phyloP scores from a whole-genome alignment of 441 rosid species.

The Aleurites moluccanus region DNA sequence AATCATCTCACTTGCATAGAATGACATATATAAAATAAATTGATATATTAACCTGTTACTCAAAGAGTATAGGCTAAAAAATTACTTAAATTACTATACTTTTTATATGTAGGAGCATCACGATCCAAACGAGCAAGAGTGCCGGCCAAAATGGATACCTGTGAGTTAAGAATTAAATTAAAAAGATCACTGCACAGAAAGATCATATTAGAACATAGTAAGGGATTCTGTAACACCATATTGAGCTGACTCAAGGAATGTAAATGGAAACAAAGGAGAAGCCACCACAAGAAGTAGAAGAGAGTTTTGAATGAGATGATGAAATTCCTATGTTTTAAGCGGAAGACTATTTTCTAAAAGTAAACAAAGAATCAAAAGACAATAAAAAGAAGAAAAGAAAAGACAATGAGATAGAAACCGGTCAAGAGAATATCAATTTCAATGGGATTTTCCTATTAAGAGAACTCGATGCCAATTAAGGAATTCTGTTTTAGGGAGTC shows the following conservation, averaged over 20 bases:
- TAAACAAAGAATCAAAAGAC: not conserved
- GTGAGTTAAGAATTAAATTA: conserved; percentile 45
- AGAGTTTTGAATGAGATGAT: not conserved
- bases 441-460: not conserved
- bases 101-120: conserved; percentile 89
- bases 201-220: not conserved
- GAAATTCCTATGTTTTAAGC: not conserved
- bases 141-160: conserved; percentile 98
- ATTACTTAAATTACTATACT: conserved; percentile 39
- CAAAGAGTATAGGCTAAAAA: not conserved
- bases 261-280: not conserved
- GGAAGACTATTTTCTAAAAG: not conserved
- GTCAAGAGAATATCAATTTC: not conserved
- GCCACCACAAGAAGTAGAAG: not conserved
- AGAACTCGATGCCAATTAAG: not conserved
- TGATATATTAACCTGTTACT: not conserved
- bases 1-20: not conserved
- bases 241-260: not conserved
- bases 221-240: not conserved
- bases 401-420: not conserved
- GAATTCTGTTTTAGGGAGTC: not conserved
- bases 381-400: not conserved
- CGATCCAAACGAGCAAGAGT: conserved; percentile 98
- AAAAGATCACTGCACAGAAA: conserved; percentile 1
- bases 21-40: not conserved